phyloP scores from a whole-genome alignment of 23 red algal genomes.

The Gracilaria vermiculophylla region DNA sequence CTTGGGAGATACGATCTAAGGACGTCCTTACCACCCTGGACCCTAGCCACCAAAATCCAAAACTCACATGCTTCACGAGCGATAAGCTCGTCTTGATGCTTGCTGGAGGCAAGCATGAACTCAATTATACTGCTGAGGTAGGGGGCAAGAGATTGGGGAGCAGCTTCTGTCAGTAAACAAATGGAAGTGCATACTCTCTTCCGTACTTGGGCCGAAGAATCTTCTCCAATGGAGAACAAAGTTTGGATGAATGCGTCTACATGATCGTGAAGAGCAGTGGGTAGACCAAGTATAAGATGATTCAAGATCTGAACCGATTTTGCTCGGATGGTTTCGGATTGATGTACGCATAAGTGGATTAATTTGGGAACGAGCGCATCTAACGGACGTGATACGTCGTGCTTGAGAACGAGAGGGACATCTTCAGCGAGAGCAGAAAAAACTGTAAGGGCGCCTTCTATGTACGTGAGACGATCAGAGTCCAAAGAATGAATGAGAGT shows the following conservation, averaged over 20 bases:
- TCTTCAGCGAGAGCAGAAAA: conserved; percentile 81
- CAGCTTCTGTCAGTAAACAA: conserved; percentile 63
- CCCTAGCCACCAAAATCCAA: conserved; percentile 64
- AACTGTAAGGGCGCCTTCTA: conserved; percentile 73
- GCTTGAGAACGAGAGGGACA: conserved; percentile 56
- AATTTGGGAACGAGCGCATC: conserved; percentile 69
- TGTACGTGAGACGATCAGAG: conserved; percentile 27
- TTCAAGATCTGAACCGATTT: conserved; percentile 70
- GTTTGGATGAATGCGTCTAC: conserved; percentile 59
- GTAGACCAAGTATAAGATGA: conserved; percentile 68
- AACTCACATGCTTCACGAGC: conserved; percentile 89
- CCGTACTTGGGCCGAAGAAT: conserved; percentile 69
- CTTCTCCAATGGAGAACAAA: conserved; percentile 66
- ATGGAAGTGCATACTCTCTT: conserved; percentile 70
- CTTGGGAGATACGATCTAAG: conserved; percentile 63
- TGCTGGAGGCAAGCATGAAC: conserved; percentile 73
- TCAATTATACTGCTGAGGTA: conserved; percentile 68
- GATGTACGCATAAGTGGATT: conserved; percentile 69
- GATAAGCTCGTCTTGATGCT: conserved; percentile 31
- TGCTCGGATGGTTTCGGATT: conserved; percentile 38
- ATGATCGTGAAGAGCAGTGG: conserved; percentile 53
- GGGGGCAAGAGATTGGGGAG: conserved; percentile 64
- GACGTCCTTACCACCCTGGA: conserved; percentile 13
- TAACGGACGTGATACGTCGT: conserved; percentile 68
- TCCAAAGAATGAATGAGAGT: conserved; percentile 62